Conservation (phyloP, 768 basidiomycete genomes). For the Paxillus involutus region DNA sequence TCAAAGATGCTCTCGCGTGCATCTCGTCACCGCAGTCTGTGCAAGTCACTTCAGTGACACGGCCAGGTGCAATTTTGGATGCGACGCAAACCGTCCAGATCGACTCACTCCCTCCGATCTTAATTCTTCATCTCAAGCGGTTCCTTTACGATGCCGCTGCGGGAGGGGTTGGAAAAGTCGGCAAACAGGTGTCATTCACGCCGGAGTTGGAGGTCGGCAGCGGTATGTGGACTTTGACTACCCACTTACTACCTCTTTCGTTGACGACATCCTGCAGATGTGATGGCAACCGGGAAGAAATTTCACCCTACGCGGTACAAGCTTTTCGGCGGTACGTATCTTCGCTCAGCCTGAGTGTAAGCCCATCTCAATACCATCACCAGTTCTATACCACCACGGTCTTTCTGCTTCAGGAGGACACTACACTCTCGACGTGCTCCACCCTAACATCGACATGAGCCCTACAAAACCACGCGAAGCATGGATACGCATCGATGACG, state of each 20-base stretch:
- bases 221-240: constrained; percentile 41
- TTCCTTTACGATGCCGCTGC: constrained; percentile 82
- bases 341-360: not conserved
- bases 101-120: constrained; percentile 78
- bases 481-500: constrained; percentile 96
- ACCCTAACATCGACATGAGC: constrained; percentile 59
- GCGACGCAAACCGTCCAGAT: constrained; percentile 74
- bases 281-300: constrained; percentile 55
- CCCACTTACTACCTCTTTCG: not conserved
- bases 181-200: constrained; percentile 77
- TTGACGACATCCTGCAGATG: constrained; percentile 38
- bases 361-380: not conserved
- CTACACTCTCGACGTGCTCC: constrained; percentile 89
- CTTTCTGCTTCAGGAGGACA: constrained; percentile 89
- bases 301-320: constrained; percentile 62
- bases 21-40: constrained; percentile 81
- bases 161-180: constrained; percentile 81
- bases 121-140: constrained; percentile 88
- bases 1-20: constrained; percentile 79
- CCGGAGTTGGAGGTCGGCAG: constrained; percentile 74
- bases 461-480: constrained; percentile 47
- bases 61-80: constrained; percentile 61
- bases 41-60: constrained; percentile 58
- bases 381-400: constrained; percentile 94
- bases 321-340: constrained; percentile 73